Evolutionary conservation across 2,329 filamentous ascomycete genomes (phyloP).

Genomic region (Fusarium veterinarium): DNA sequence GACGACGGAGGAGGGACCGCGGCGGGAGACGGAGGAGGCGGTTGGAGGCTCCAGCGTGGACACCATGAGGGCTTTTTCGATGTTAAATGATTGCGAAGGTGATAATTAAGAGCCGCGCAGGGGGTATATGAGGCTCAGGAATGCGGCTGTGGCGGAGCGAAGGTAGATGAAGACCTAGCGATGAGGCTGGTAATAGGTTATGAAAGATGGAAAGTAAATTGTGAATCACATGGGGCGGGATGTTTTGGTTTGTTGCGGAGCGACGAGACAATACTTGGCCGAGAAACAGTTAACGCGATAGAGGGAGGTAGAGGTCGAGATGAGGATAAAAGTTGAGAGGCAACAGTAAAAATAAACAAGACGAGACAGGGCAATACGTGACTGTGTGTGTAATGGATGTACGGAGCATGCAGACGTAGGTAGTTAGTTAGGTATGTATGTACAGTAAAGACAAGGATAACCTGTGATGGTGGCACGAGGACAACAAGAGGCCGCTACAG

Average conservation of each 20-base stretch:
- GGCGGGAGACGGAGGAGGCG: slow-evolving; percentile 65
- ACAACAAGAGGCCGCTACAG: slow-evolving; percentile 22
- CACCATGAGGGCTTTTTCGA: slow-evolving; percentile 62
- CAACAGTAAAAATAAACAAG: slow-evolving; percentile 18
- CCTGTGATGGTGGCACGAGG: slow-evolving; percentile 36
- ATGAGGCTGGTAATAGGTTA: slow-evolving; percentile 23
- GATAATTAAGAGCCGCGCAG: slow-evolving; percentile 16
- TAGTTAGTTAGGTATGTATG: background rate
- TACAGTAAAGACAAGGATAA: slow-evolving; percentile 19
- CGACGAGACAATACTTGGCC: slow-evolving; percentile 22
- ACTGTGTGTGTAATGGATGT: slow-evolving; percentile 6
- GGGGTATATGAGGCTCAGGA: slow-evolving; percentile 11
- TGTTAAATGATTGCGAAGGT: slow-evolving; percentile 1
- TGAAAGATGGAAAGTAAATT: slow-evolving; percentile 10
- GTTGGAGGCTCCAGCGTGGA: slow-evolving; percentile 66
- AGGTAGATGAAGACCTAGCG: slow-evolving; percentile 26
- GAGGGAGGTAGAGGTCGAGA: slow-evolving; percentile 1
- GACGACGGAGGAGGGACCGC: slow-evolving; percentile 67
- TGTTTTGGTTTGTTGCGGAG: slow-evolving; percentile 39
- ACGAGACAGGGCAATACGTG: slow-evolving; percentile 5
- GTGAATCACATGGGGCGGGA: slow-evolving; percentile 43
- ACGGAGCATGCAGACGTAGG: background rate
- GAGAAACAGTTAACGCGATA: slow-evolving; percentile 7
- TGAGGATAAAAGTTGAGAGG: background rate
- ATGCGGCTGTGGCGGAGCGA: slow-evolving; percentile 31